These are phyloP conservation scores for Apodospora peruviana DNA, from an alignment of 495 filamentous ascomycete species.

Conservation along the genomic window DNA sequence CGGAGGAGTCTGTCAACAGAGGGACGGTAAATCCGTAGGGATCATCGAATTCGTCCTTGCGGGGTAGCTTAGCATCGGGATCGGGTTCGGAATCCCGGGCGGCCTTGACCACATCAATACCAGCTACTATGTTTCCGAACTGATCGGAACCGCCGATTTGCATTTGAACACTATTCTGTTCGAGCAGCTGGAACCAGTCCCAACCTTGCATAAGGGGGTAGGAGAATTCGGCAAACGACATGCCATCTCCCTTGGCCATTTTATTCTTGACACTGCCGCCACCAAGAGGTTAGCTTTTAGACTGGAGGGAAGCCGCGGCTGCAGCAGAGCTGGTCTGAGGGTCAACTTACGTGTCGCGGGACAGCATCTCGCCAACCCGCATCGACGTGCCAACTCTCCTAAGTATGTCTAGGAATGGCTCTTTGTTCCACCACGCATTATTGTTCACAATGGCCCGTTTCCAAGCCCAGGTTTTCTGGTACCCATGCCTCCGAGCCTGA, in stretches of 20 bases:
- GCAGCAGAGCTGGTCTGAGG: no score
- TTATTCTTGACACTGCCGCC: slow-evolving; percentile 68
- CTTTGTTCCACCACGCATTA: slow-evolving; percentile 67
- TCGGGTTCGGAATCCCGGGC: slow-evolving; percentile 53
- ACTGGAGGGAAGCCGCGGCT: background rate
- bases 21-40: slow-evolving; percentile 87
- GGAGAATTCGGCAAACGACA: slow-evolving; percentile 89
- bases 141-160: slow-evolving; percentile 96
- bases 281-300: background rate
- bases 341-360: slow-evolving; percentile 78
- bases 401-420: slow-evolving; percentile 67
- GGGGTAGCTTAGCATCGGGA: slow-evolving; percentile 16
- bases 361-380: slow-evolving; percentile 79
- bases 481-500: slow-evolving; percentile 57
- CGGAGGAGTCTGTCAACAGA: slow-evolving; percentile 75
- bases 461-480: slow-evolving; percentile 55
- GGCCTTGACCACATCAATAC: slow-evolving; percentile 75
- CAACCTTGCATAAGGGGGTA: slow-evolving; percentile 95
- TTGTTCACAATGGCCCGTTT: slow-evolving; percentile 69
- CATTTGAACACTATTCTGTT: slow-evolving; percentile 55
- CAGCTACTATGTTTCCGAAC: slow-evolving; percentile 91
- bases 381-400: slow-evolving; percentile 63
- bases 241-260: slow-evolving; percentile 74
- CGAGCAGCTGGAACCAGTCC: slow-evolving; percentile 87
- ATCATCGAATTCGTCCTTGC: slow-evolving; percentile 32